Evolutionary conservation across 1,284 basidiomycete genomes (phyloP).

Genomic region (Fomitiporia mediterranea): DNA sequence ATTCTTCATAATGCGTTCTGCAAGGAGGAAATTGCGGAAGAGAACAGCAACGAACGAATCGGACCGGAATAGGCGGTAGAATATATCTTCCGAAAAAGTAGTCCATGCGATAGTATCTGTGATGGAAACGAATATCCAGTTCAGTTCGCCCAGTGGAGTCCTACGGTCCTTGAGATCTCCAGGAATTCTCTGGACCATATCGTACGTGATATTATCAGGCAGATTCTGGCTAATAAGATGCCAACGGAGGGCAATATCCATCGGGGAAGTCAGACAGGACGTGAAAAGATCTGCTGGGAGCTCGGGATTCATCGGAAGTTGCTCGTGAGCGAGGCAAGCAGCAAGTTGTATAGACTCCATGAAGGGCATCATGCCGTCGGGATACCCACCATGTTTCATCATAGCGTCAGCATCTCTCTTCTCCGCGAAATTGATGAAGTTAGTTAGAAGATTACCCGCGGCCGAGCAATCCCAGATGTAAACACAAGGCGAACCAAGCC

Average conservation of each 20-base stretch:
- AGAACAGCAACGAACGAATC: conserved; percentile 95
- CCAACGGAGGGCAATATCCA: conserved; percentile 94
- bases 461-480: conserved; percentile 99
- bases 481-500: conserved; percentile 92
- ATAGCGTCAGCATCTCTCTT: conserved; percentile 78
- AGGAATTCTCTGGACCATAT: conserved; percentile 94
- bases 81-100: conserved; percentile 89
- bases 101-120: conserved; percentile 99
- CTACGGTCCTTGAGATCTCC: conserved; percentile 95
- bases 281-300: conserved; percentile 97
- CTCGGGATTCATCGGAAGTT: conserved; percentile 92
- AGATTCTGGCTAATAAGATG: conserved; percentile 90
- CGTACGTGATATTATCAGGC: conserved; percentile 71
- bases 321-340: conserved; percentile 89
- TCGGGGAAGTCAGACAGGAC: conserved; percentile 95
- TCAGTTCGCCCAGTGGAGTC: conserved; percentile 94
- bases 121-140: conserved; percentile 99
- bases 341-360: conserved; percentile 94
- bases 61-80: conserved; percentile 92
- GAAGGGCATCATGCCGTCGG: conserved; percentile 67
- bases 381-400: conserved; percentile 52
- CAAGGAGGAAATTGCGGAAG: conserved; percentile 95
- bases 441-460: conserved; percentile 88
- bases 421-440: conserved; percentile 87
- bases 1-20: conserved; percentile 97